Base-by-base conservation (phyloP, 2,329 filamentous ascomycete genomes). In the Neoscytalidium dimidiatum region DNA sequence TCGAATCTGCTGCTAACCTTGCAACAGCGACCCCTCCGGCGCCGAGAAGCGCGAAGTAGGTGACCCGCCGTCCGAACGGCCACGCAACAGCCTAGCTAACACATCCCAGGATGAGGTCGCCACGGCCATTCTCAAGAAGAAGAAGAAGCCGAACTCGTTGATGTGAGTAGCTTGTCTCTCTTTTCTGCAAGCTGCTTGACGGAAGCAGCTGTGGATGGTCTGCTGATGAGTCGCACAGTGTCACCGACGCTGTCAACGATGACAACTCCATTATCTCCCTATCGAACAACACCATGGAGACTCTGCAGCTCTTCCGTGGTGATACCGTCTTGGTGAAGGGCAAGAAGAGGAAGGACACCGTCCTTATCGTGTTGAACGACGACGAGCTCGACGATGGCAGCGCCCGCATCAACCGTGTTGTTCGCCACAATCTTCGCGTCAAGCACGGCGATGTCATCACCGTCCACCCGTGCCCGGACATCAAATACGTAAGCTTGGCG, bases 61-160 rank as follows among this genome's bases (percentile, higher is more conserved):
- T 81, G 70, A 62, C 68, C 65, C 69, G 69, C 69, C 43, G 9
- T 17, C 19, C 23, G 65, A 66, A 44, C 41, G 46, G 61, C 48
- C 64, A 65, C 53, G 65, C 67, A 60, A 57, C 49, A 48, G 68
- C 64, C 65, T 67, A 66, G 71, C 77, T 79, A 68, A 78, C 72
- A 49, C 2, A 26, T 68, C 70, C 65, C 70, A 96, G 89, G 92
- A 97, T 79, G 95, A 97, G 77, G 92, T 90, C 68, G 88, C 95
- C 62, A 99, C 95, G 51, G 95, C 95, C 71, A 99, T 99, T 74
- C 88, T 99, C 75, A 98, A 97, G 86, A 98, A 98, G 88, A 99
- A 99, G 91, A 99, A 99, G 94, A 99, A 99, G 92, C 94, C 94
- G 74, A 99, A 99, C 83, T 96, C 94, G 77, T 83, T 99, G 79